These are phyloP conservation scores for Globisporangium iwayamae DNA, from an alignment of 352 stramenopile species.

Conservation along the genomic window DNA sequence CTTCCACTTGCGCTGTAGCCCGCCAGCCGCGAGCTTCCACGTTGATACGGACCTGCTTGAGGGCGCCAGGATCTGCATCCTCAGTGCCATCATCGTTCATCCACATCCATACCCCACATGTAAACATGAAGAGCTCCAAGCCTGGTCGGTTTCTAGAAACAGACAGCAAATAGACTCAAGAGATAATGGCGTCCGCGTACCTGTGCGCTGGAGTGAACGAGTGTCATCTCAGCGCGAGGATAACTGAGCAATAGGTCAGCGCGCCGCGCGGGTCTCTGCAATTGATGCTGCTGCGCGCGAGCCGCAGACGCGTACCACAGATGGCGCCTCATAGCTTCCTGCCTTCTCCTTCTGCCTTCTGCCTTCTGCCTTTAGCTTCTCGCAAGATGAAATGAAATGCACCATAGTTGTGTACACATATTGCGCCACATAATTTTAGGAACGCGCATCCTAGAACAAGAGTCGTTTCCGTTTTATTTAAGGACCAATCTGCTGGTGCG, in stretches of 20 bases:
- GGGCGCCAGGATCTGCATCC: neutral
- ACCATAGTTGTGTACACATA: neutral
- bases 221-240: neutral
- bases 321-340: constrained; percentile 2
- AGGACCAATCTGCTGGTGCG: neutral
- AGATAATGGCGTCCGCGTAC: neutral
- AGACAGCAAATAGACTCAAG: neutral
- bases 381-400: neutral
- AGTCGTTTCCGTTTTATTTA: too few relatives aligned
- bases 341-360: too few relatives aligned
- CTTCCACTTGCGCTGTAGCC: constrained; percentile 79
- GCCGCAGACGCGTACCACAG: constrained; percentile 1
- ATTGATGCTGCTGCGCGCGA: neutral
- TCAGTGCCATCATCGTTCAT: neutral
- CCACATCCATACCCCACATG: neutral
- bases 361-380: neutral
- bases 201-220: neutral
- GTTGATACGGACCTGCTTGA: constrained; percentile 40
- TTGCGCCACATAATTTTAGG: neutral
- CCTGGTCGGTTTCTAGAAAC: neutral
- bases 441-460: neutral
- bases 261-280: neutral
- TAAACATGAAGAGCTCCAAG: neutral
- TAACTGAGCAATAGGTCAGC: neutral
- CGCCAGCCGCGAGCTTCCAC: constrained; percentile 69